Evolutionary conservation across 441 rosid species (phyloP).

Genomic region (Croton laevigatus): DNA sequence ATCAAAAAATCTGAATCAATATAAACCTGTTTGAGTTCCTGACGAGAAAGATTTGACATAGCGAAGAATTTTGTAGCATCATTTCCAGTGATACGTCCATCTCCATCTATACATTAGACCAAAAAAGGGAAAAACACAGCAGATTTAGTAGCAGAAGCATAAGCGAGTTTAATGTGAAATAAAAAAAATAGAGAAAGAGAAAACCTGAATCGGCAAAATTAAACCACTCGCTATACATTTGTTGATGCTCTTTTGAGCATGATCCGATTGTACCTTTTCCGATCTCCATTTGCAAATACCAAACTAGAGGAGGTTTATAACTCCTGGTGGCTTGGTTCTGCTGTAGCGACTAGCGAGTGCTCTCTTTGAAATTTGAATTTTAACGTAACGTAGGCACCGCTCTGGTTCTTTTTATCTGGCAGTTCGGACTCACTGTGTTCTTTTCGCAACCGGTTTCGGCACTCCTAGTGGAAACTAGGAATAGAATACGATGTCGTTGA

Average conservation of each 20-base stretch:
- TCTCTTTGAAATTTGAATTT: not conserved
- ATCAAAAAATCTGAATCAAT: not conserved
- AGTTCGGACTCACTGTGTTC: not conserved
- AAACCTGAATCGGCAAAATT: constrained; percentile 71
- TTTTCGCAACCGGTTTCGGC: not conserved
- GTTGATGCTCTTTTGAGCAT: constrained; percentile 64
- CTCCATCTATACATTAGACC: constrained; percentile 47
- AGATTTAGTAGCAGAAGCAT: constrained; percentile 2
- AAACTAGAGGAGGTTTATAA: not conserved
- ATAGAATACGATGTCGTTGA: not conserved
- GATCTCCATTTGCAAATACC: constrained; percentile 42
- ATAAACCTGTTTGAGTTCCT: constrained; percentile 73
- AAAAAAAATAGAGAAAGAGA: not conserved
- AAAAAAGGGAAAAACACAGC: not conserved
- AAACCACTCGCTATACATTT: constrained; percentile 82
- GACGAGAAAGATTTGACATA: constrained; percentile 74
- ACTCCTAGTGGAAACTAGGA: not conserved
- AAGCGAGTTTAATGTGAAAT: not conserved
- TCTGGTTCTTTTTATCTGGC: too few relatives aligned
- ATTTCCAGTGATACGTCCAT: constrained; percentile 69
- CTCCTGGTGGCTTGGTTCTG: not conserved
- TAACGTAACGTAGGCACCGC: too few relatives aligned
- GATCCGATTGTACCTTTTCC: constrained; percentile 34
- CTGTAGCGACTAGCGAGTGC: too few relatives aligned
- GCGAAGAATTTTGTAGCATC: constrained; percentile 78